phyloP scores from a whole-genome alignment of 2,329 filamentous ascomycete species.

The Aspergillus intermedius region DNA sequence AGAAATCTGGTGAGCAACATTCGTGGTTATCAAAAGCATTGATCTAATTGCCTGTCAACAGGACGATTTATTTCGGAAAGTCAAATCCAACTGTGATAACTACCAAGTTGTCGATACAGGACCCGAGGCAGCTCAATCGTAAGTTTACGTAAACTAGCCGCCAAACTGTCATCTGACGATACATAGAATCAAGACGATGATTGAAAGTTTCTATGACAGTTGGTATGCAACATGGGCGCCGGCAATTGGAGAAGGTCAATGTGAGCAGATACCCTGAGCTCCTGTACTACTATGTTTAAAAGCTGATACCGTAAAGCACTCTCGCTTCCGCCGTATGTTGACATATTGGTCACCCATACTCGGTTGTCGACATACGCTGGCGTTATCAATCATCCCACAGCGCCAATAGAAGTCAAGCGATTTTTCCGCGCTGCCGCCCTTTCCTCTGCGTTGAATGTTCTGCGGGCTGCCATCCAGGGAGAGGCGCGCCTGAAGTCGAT shows the following conservation, averaged over 20 bases:
- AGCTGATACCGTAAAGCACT: constrained; percentile 37
- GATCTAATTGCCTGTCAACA: constrained; percentile 3
- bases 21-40: not conserved
- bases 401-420: constrained; percentile 62
- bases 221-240: constrained; percentile 60
- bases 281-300: constrained; percentile 8
- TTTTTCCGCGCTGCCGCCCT: constrained; percentile 67
- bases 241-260: constrained; percentile 49
- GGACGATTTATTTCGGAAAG: constrained; percentile 27
- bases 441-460: constrained; percentile 66
- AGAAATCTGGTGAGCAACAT: constrained; percentile 52
- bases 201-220: constrained; percentile 59
- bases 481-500: constrained; percentile 64
- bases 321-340: constrained; percentile 62
- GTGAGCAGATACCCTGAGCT: constrained; percentile 29
- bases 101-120: constrained; percentile 26
- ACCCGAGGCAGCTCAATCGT: constrained; percentile 28
- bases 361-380: constrained; percentile 67
- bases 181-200: constrained; percentile 49
- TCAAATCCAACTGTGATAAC: constrained; percentile 33
- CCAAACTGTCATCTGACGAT: constrained; percentile 5
- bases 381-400: constrained; percentile 68
- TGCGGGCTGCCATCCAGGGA: constrained; percentile 66
- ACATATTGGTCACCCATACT: constrained; percentile 67
- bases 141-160: constrained; percentile 8